Percentiles rank a stretch among this genome's conserved stretches.
phyloP scores from a whole-genome alignment of 140 eudicot species.

The Cichorium intybus region DNA sequence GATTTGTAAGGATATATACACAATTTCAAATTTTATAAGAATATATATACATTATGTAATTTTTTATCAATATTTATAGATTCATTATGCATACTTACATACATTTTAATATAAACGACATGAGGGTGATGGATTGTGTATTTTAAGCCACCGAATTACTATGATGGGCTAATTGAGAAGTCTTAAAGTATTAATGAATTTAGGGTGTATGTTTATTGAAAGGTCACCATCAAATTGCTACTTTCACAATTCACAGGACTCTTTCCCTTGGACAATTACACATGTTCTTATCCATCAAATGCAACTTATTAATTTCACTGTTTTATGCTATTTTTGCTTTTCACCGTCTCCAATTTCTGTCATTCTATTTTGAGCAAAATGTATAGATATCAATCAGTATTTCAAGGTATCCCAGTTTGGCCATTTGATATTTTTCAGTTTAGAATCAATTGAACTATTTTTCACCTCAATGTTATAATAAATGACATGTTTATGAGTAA shows the following conservation, averaged over 20 bases:
- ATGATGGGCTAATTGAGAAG: slow-evolving; percentile 1
- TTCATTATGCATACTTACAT: no score
- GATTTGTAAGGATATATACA: no score
- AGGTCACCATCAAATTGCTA: slow-evolving; percentile 26
- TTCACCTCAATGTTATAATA: neutral
- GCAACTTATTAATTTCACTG: slow-evolving; percentile 6
- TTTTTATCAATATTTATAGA: no score
- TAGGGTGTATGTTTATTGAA: slow-evolving; percentile 10
- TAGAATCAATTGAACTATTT: neutral
- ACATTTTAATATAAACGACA: neutral
- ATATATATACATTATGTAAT: no score
- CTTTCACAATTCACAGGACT: slow-evolving; percentile 33
- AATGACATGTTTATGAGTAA: neutral
- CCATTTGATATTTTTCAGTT: neutral
- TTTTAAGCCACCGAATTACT: neutral
- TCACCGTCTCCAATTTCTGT: neutral
- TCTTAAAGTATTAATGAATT: neutral
- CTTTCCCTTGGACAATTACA: neutral
- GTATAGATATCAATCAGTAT: neutral
- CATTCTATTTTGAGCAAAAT: neutral
- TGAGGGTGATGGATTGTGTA: neutral
- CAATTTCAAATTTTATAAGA: no score
- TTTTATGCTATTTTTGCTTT: neutral
- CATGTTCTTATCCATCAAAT: slow-evolving; percentile 15
- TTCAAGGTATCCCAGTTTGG: neutral